phyloP scores from a whole-genome alignment of 1,284 basidiomycete species.

The Ustilago shanxiensis region DNA sequence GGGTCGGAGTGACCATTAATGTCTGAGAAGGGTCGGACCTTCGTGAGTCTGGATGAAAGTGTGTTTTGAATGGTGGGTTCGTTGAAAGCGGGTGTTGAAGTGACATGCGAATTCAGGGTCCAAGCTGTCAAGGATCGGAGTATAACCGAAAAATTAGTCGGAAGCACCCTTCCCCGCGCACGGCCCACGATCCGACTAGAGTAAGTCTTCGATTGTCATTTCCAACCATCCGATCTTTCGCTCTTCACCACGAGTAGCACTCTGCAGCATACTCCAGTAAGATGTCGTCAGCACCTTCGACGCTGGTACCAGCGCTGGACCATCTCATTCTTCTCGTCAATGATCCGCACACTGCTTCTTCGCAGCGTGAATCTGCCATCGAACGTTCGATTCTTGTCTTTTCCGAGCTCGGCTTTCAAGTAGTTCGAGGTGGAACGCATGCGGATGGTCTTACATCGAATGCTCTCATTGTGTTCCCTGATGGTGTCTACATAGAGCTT shows the following conservation, averaged over 20 bases:
- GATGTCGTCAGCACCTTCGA: slow-evolving; percentile 17
- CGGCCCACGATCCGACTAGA: slow-evolving; percentile 4
- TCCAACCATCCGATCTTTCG: background rate
- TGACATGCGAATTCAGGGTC: slow-evolving; percentile 4
- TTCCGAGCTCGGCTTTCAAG: slow-evolving; percentile 52
- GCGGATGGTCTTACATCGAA: slow-evolving; percentile 56
- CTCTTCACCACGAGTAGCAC: background rate
- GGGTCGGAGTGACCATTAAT: too few relatives aligned
- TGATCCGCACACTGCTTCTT: slow-evolving; percentile 27
- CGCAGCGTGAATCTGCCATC: slow-evolving; percentile 21
- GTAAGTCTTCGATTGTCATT: too few relatives aligned
- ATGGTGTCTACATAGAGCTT: slow-evolving; percentile 60
- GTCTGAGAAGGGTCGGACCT: too few relatives aligned
- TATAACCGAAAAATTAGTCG: background rate
- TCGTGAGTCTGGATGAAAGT: too few relatives aligned
- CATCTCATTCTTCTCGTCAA: slow-evolving; percentile 56
- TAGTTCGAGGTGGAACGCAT: slow-evolving; percentile 50
- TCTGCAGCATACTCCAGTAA: background rate
- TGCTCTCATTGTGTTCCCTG: slow-evolving; percentile 53
- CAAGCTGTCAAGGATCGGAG: background rate
- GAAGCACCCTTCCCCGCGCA: background rate
- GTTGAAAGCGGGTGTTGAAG: too few relatives aligned
- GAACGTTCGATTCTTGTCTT: slow-evolving; percentile 44
- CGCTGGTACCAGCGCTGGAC: slow-evolving; percentile 48
- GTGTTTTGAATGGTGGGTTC: too few relatives aligned